Percentiles rank a stretch among this genome's conserved stretches.
These are phyloP conservation scores for Poteriospumella lacustris DNA, from an alignment of 108 stramenopile species.

Conservation along the genomic window DNA sequence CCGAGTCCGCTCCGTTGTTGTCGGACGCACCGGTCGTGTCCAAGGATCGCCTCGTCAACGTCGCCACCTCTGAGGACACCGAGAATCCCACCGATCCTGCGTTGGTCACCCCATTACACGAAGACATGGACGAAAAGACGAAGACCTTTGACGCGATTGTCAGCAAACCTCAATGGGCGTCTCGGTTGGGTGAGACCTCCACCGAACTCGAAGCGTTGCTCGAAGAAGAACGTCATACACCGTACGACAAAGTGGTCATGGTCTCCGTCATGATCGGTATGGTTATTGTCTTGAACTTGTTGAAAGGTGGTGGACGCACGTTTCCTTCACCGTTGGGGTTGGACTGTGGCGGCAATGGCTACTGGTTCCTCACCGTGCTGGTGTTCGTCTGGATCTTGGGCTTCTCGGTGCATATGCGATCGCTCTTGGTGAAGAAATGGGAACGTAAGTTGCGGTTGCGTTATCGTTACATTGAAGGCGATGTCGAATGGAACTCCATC, in stretches of 20 bases:
- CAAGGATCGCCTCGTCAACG: slow-evolving; percentile 11
- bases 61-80: background rate
- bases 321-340: slow-evolving; percentile 81
- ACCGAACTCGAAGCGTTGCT: slow-evolving; percentile 37
- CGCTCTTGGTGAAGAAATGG: slow-evolving; percentile 71
- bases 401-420: slow-evolving; percentile 59
- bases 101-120: background rate
- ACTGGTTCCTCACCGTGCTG: slow-evolving; percentile 71
- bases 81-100: background rate
- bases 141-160: too few relatives aligned
- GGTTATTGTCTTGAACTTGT: slow-evolving; percentile 72
- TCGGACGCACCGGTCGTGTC: too few relatives aligned
- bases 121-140: slow-evolving; percentile 10
- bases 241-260: slow-evolving; percentile 54
- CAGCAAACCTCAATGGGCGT: too few relatives aligned
- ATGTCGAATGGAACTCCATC: slow-evolving; percentile 78
- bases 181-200: background rate
- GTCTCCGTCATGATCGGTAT: slow-evolving; percentile 69
- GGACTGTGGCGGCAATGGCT: slow-evolving; percentile 73
- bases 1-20: background rate
- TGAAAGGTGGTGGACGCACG: slow-evolving; percentile 79
- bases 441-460: slow-evolving; percentile 58
- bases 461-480: slow-evolving; percentile 84
- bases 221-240: slow-evolving; percentile 45
- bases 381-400: slow-evolving; percentile 69